phyloP scores from a whole-genome alignment of 73 alveolate species.

The Symbiodinium natans region DNA sequence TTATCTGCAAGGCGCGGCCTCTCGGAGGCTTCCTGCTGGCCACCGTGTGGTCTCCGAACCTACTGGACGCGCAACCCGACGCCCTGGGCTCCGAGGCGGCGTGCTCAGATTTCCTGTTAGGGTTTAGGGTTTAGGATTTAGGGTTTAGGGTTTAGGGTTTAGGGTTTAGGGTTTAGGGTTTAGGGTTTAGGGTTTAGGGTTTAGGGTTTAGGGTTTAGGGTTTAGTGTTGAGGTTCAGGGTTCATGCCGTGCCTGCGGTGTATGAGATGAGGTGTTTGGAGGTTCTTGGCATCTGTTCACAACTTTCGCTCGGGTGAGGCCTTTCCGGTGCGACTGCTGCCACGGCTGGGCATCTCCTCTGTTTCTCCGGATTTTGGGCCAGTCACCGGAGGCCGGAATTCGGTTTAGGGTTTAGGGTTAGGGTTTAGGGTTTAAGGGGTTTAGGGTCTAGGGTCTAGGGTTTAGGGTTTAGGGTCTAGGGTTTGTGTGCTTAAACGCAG shows the following conservation, averaged over 20 bases:
- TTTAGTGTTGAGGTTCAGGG: too few species aligned
- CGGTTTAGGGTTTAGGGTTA: not conserved
- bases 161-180: not conserved
- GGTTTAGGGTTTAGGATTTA: too few species aligned
- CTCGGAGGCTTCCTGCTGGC: constrained; percentile 72
- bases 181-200: not conserved
- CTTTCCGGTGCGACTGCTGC: constrained; percentile 84
- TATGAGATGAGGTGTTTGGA: too few species aligned
- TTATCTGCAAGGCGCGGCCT: constrained; percentile 64
- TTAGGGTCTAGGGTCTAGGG: not conserved
- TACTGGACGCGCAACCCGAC: not conserved
- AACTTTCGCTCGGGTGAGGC: too few species aligned
- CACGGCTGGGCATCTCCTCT: constrained; percentile 76
- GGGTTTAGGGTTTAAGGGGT: not conserved
- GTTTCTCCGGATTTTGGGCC: constrained; percentile 74
- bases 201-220: not conserved
- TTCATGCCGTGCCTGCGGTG: too few species aligned
- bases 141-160: not conserved
- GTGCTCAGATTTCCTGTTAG: too few species aligned
- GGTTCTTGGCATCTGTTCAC: too few species aligned
- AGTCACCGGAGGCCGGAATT: constrained; percentile 60
- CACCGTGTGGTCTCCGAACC: constrained; percentile 9
- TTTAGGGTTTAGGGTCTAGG: too few species aligned
- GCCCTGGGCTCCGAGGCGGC: not conserved
- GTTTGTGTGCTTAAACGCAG: too few species aligned